These are phyloP conservation scores for Artemisia tridentata DNA, from an alignment of 129 eudicot genomes.

Conservation along the genomic window DNA sequence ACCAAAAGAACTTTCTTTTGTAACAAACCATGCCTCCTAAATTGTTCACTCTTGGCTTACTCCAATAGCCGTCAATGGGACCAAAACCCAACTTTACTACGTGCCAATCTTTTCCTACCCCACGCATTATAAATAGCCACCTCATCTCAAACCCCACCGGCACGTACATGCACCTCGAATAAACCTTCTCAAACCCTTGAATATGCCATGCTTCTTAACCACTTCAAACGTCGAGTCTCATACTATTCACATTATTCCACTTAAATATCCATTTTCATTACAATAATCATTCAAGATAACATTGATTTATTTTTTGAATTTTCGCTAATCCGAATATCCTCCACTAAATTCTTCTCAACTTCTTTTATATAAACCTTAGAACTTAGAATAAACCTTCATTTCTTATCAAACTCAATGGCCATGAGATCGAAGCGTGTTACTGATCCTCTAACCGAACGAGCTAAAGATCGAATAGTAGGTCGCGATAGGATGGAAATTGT, in stretches of 20 bases:
- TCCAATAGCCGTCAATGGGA: slow-evolving; percentile 31
- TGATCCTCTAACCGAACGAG: slow-evolving; percentile 60
- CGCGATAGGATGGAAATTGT: slow-evolving; percentile 18
- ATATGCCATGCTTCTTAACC: slow-evolving; percentile 24
- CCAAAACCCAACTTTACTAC: slow-evolving; percentile 31
- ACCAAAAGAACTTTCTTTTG: not conserved
- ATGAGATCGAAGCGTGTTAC: slow-evolving; percentile 54
- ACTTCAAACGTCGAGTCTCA: slow-evolving; percentile 1
- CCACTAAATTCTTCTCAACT: slow-evolving; percentile 16
- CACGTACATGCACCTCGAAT: slow-evolving; percentile 10
- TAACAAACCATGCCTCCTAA: slow-evolving; percentile 2
- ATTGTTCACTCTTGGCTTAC: slow-evolving; percentile 34
- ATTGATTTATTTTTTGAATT: slow-evolving; percentile 18
- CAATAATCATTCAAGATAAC: slow-evolving; percentile 18
- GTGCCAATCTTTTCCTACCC: slow-evolving; percentile 20
- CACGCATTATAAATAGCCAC: slow-evolving; percentile 30
- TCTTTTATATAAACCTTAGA: slow-evolving; percentile 13
- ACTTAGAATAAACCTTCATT: not conserved
- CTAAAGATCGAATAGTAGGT: slow-evolving; percentile 55
- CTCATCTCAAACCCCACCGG: not conserved
- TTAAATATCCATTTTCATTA: no score
- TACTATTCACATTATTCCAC: no score
- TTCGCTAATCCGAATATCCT: slow-evolving; percentile 30
- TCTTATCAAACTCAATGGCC: slow-evolving; percentile 32
- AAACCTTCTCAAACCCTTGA: slow-evolving; percentile 18